These are phyloP conservation scores for Talaromyces verruculosus DNA, from an alignment of 2,329 filamentous ascomycete species.

Conservation along the genomic window DNA sequence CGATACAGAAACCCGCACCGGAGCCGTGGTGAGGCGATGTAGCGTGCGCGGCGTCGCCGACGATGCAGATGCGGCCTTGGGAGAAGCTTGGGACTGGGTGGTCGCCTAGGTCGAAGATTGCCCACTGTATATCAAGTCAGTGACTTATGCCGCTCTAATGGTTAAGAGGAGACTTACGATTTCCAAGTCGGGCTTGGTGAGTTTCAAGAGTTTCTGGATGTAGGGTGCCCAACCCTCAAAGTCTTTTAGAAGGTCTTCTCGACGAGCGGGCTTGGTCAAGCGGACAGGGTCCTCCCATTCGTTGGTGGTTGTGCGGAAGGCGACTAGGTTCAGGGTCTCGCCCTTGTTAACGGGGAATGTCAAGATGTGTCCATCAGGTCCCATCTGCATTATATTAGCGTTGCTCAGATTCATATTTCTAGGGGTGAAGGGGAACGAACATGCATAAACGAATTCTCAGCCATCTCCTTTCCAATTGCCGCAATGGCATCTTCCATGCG, in stretches of 20 bases:
- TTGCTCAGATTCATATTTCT: slow-evolving; percentile 28
- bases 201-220: slow-evolving; percentile 14
- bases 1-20: slow-evolving; percentile 24
- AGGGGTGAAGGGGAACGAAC: slow-evolving; percentile 25
- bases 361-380: slow-evolving; percentile 10
- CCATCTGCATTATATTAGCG: not conserved
- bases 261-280: slow-evolving; percentile 11
- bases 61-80: slow-evolving; percentile 29
- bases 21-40: slow-evolving; percentile 39
- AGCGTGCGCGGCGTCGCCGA: slow-evolving; percentile 44
- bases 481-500: slow-evolving; percentile 26
- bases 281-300: not conserved
- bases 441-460: slow-evolving; percentile 24
- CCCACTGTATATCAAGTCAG: slow-evolving; percentile 1
- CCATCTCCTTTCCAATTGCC: slow-evolving; percentile 16
- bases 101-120: not conserved
- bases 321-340: slow-evolving; percentile 9
- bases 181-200: slow-evolving; percentile 15
- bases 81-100: slow-evolving; percentile 3
- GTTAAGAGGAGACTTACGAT: not conserved
- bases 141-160: not conserved
- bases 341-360: slow-evolving; percentile 8
- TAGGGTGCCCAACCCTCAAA: slow-evolving; percentile 7
- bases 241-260: slow-evolving; percentile 7
- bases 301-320: not conserved